Percentiles rank a stretch among this genome's conserved stretches.
Evolutionary conservation across 2,329 filamentous ascomycete species (phyloP).

Genomic region (Albifimbria verrucaria): DNA sequence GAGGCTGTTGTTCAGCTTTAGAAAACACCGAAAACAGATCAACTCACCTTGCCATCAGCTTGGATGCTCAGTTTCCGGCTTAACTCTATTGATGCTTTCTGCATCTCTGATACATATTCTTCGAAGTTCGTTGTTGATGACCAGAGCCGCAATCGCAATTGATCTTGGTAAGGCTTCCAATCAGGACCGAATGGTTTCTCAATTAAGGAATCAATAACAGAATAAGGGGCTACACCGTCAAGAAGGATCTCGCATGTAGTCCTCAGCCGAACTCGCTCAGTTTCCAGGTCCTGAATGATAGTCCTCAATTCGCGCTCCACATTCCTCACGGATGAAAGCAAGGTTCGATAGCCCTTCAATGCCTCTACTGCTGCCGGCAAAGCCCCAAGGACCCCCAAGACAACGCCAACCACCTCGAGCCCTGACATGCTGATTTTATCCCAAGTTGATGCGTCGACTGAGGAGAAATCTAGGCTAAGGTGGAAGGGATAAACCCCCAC

Average conservation of each 20-base stretch:
- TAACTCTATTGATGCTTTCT: constrained; percentile 1
- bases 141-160: constrained; percentile 4
- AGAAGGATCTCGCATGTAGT: constrained; percentile 6
- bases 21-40: neutral
- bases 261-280: constrained; percentile 7
- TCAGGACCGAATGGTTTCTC: constrained; percentile 7
- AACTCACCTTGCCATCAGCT: constrained; percentile 1
- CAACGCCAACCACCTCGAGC: constrained; percentile 6
- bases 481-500: neutral
- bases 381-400: constrained; percentile 1
- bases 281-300: constrained; percentile 5
- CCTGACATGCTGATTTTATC: constrained; percentile 3
- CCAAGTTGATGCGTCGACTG: neutral
- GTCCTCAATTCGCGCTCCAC: constrained; percentile 1
- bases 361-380: constrained; percentile 5
- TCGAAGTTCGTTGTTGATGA: neutral
- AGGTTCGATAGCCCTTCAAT: constrained; percentile 1
- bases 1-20: neutral
- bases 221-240: constrained; percentile 3
- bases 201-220: constrained; percentile 2
- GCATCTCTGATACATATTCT: neutral
- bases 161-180: constrained; percentile 1
- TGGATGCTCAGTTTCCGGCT: neutral
- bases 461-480: neutral
- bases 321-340: constrained; percentile 1